Evolutionary conservation across 116 monocot species (phyloP).

Genomic region (Phalaenopsis hybrid): DNA sequence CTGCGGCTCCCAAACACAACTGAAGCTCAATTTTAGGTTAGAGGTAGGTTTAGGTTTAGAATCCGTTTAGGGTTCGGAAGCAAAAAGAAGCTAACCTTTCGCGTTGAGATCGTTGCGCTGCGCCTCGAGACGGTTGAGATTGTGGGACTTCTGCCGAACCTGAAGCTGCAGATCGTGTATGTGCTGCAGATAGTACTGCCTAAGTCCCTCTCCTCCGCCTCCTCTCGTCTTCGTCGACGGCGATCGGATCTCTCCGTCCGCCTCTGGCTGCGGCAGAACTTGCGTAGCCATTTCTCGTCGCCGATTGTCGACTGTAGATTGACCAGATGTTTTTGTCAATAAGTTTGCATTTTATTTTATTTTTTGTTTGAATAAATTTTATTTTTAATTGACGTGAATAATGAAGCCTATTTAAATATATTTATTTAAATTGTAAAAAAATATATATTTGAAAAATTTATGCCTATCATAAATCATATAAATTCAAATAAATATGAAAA

Average conservation of each 20-base stretch:
- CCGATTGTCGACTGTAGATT: too few species aligned
- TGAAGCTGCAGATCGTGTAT: slow-evolving; percentile 87
- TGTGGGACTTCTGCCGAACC: slow-evolving; percentile 66
- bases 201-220: slow-evolving; percentile 65
- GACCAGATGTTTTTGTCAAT: too few species aligned
- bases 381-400: too few species aligned
- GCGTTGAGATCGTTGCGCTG: slow-evolving; percentile 94
- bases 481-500: too few species aligned
- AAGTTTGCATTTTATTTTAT: too few species aligned
- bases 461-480: too few species aligned
- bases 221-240: slow-evolving; percentile 39
- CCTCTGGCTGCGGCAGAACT: slow-evolving; percentile 18
- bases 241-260: slow-evolving; percentile 33
- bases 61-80: background rate
- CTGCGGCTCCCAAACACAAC: too few species aligned
- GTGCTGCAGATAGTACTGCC: slow-evolving; percentile 83
- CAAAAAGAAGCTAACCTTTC: slow-evolving; percentile 29
- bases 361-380: too few species aligned
- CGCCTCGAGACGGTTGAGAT: slow-evolving; percentile 86
- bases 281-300: slow-evolving; percentile 16
- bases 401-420: too few species aligned
- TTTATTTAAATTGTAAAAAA: too few species aligned
- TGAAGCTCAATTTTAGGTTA: too few species aligned
- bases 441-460: too few species aligned
- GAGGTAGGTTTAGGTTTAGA: background rate